Evolutionary conservation across 306 rosid genomes (phyloP), one percentile per base, ranked within the genome.

Genomic region (Vigna unguiculata): DNA sequence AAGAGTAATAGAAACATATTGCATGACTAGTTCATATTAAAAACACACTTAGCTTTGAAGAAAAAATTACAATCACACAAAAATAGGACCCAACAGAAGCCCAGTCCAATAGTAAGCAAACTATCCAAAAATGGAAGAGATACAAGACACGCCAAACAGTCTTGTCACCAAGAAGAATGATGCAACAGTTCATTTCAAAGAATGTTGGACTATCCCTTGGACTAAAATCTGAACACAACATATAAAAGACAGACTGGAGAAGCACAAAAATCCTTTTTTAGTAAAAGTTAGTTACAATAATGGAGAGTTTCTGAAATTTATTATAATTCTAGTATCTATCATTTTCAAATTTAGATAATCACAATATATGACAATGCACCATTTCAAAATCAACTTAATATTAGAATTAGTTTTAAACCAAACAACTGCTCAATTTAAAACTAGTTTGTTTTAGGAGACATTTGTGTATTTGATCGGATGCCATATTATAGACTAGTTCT

Each of bases 311-410:
- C 57, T 51, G 19, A 14, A 11, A 14, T 59, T 14, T 59, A 28
- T 59, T 59, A 28, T 59, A 30, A 59, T 30, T 59, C 2, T 16
- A 28, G 40, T 59, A 59, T 6, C 20, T 59, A 25, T 14, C 17
- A 59, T 59, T 59, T 59, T 59, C 40, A 12, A 25, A 25, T 25
- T 12, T 57, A 59, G 64, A 58, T 58, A 24, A 58, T 58, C 64
- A 55, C 61, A 55, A 20, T 22, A n/a, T n/a, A n/a, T n/a, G n/a
- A n/a, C n/a, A n/a, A n/a, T n/a, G n/a, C n/a, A n/a, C n/a, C n/a
- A n/a, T n/a, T n/a, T n/a, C 12, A 25, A 24, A 58, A 58, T 54
- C 38, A 12, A 58, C 25, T 58, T n/a, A 58, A 58, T 13, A 57
- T 1, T 24, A 24, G 2, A 24, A 57, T 10, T 57, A 57, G 36